Evolutionary conservation across 352 stramenopile species (phyloP).

Genomic region (Thalassiosira livingstoniorum): DNA sequence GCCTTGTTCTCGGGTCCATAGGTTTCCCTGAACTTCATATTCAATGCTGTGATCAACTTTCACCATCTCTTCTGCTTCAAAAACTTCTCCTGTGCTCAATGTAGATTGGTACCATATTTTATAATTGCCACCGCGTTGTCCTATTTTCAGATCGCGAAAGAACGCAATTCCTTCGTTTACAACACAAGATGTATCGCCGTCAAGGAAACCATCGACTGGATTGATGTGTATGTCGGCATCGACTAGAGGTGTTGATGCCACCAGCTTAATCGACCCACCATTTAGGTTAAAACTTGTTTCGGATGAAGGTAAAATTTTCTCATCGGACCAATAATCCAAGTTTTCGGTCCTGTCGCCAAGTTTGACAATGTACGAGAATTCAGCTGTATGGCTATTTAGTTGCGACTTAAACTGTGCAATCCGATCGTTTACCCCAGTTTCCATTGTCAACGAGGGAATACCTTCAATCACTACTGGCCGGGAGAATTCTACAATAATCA

Average conservation of each 20-base stretch:
- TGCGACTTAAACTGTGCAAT: slow-evolving; percentile 63
- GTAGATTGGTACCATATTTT: slow-evolving; percentile 66
- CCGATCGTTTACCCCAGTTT: slow-evolving; percentile 56
- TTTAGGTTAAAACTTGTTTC: slow-evolving; percentile 54
- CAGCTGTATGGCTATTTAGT: slow-evolving; percentile 51
- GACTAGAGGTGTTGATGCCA: slow-evolving; percentile 46
- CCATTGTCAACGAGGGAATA: slow-evolving; percentile 52
- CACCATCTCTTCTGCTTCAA: slow-evolving; percentile 56
- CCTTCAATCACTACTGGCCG: slow-evolving; percentile 57
- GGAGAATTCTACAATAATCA: slow-evolving; percentile 62
- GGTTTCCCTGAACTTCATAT: slow-evolving; percentile 69
- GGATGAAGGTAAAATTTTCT: slow-evolving; percentile 64
- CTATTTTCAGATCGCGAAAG: slow-evolving; percentile 71
- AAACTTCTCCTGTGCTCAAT: slow-evolving; percentile 19
- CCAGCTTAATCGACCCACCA: slow-evolving; percentile 57
- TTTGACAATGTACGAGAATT: slow-evolving; percentile 68
- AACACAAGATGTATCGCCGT: slow-evolving; percentile 45
- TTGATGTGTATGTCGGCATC: slow-evolving; percentile 74
- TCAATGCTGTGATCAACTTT: slow-evolving; percentile 66
- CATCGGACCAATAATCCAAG: slow-evolving; percentile 70
- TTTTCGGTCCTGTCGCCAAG: slow-evolving; percentile 60
- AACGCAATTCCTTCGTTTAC: slow-evolving; percentile 59
- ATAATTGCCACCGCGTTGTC: slow-evolving; percentile 65
- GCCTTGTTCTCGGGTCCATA: slow-evolving; percentile 52
- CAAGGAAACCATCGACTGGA: slow-evolving; percentile 61